A percentile compares a stretch with the other conserved stretches of the same genome.
phyloP scores from a whole-genome alignment of 2,329 filamentous ascomycete genomes.

The Xylariaceae sp. region DNA sequence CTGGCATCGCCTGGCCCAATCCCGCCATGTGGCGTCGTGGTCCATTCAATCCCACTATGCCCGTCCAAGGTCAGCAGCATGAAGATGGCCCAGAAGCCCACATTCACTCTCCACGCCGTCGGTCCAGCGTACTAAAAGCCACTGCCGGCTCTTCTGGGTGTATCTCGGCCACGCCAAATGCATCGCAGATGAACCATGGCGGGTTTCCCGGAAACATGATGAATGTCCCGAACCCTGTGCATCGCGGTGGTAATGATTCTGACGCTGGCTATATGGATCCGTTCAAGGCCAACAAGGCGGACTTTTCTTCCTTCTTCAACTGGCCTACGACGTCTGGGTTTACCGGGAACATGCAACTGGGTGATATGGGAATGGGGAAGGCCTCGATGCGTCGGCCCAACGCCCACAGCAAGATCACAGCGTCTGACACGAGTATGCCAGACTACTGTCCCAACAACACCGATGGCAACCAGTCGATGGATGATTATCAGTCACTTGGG shows the following conservation, averaged over 20 bases:
- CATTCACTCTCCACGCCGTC: conserved; percentile 55
- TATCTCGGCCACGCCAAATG: conserved; percentile 17
- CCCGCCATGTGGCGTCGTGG: conserved; percentile 59
- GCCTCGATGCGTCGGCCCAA: conserved; percentile 19
- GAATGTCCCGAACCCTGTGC: conserved; percentile 27
- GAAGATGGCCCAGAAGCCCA: conserved; percentile 52
- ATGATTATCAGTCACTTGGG: conserved; percentile 28
- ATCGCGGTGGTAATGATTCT: conserved; percentile 21
- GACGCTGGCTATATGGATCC: conserved; percentile 25
- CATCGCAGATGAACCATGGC: conserved; percentile 19
- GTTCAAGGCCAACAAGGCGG: conserved; percentile 25
- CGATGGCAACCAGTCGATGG: conserved; percentile 19
- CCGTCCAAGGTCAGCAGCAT: conserved; percentile 37
- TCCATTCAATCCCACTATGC: conserved; percentile 38
- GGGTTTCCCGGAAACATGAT: conserved; percentile 28
- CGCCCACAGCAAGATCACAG: conserved; percentile 29
- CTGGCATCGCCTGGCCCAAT: conserved; percentile 76
- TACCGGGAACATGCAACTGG: conserved; percentile 19
- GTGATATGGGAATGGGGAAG: conserved; percentile 19
- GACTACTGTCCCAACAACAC: conserved; percentile 33
- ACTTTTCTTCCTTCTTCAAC: conserved; percentile 29
- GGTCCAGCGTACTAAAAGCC: conserved; percentile 22
- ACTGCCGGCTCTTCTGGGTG: conserved; percentile 17
- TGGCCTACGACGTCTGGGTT: conserved; percentile 24
- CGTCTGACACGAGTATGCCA: conserved; percentile 40